phyloP scores from a whole-genome alignment of 768 basidiomycete genomes.

The Boletales sp. region DNA sequence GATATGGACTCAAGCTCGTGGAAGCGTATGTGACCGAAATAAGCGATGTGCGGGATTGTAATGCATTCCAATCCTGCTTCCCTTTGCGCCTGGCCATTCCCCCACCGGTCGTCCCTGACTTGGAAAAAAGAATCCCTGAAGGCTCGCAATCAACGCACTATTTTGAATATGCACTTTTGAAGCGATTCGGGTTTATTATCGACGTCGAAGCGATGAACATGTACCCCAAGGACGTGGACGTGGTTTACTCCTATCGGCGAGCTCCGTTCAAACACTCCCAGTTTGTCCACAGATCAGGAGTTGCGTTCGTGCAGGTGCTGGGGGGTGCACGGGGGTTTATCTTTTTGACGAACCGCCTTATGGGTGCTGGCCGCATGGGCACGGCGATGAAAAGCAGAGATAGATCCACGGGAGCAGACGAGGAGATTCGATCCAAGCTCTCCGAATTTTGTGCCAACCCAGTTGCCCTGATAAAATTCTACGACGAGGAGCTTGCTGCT shows the following conservation, averaged over 20 bases:
- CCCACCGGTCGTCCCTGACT: slow-evolving; percentile 67
- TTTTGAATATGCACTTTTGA: slow-evolving; percentile 78
- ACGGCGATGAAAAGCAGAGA: slow-evolving; percentile 52
- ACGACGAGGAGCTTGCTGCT: slow-evolving; percentile 62
- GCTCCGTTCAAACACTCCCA: slow-evolving; percentile 78
- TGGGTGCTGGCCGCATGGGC: slow-evolving; percentile 66
- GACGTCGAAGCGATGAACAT: slow-evolving; percentile 75
- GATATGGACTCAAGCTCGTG: slow-evolving; percentile 87
- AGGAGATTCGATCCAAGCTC: slow-evolving; percentile 58
- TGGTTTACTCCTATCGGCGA: slow-evolving; percentile 86
- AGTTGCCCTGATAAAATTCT: slow-evolving; percentile 56
- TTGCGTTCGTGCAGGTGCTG: slow-evolving; percentile 86
- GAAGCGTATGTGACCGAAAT: slow-evolving; percentile 94
- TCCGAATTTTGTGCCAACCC: slow-evolving; percentile 63
- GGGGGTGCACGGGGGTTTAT: slow-evolving; percentile 78
- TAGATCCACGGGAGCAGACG: slow-evolving; percentile 55
- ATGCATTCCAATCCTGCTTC: slow-evolving; percentile 89
- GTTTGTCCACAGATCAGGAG: slow-evolving; percentile 87
- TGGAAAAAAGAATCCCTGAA: slow-evolving; percentile 65
- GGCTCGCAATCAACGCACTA: slow-evolving; percentile 64
- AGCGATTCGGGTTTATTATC: slow-evolving; percentile 75
- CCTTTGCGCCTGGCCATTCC: slow-evolving; percentile 74
- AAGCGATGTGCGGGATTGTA: slow-evolving; percentile 77
- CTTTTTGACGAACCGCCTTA: slow-evolving; percentile 86
- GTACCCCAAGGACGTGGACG: slow-evolving; percentile 80